Evolutionary conservation across 495 filamentous ascomycete genomes (phyloP).

Genomic region (Neurospora sublineolata): DNA sequence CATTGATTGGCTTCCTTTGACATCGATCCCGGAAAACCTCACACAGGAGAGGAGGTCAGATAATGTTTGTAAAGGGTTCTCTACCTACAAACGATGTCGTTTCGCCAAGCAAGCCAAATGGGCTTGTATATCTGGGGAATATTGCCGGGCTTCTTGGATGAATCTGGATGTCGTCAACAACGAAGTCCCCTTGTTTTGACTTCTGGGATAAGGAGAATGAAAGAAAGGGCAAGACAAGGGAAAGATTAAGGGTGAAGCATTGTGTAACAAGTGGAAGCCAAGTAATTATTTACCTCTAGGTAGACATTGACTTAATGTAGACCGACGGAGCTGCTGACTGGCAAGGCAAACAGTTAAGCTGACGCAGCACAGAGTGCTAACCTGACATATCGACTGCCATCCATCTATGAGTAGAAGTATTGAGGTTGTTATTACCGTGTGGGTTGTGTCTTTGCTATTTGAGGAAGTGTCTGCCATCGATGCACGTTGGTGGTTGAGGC

Average conservation of each 20-base stretch:
- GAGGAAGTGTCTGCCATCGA: not conserved
- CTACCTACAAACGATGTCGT: not conserved
- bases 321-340: not conserved
- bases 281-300: not conserved
- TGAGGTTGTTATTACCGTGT: not conserved
- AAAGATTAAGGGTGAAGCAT: not conserved
- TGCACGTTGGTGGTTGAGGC: not conserved
- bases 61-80: not conserved
- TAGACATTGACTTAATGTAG: not conserved
- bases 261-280: not conserved
- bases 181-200: not conserved
- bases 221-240: not conserved
- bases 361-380: not conserved
- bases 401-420: not conserved
- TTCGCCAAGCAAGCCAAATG: not conserved
- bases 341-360: not conserved
- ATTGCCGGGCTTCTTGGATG: not conserved
- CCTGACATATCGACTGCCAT: not conserved
- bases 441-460: not conserved
- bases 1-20: not conserved
- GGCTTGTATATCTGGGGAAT: not conserved
- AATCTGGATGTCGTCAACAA: not conserved
- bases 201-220: not conserved
- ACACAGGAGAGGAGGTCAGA: not conserved
- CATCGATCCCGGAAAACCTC: not conserved